Evolutionary conservation across 768 basidiomycete genomes (phyloP), one percentile per base, ranked within the genome.

Genomic region (Rhizopogon sp.): DNA sequence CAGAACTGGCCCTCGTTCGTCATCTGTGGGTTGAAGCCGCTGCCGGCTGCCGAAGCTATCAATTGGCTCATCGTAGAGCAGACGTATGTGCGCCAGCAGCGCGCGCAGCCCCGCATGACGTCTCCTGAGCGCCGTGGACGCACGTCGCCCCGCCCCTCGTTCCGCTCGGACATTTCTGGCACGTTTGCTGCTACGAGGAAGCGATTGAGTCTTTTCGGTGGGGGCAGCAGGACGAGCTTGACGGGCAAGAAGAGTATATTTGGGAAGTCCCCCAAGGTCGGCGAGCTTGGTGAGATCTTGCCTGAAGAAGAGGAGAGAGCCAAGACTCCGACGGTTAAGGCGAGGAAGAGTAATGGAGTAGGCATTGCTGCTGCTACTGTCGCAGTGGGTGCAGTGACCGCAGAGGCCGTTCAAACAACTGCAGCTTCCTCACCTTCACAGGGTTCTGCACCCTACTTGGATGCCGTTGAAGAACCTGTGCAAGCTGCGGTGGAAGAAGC

Each of bases 61-160:
- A 72, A 77, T 43, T 90, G 85, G 84, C 75, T 91, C 39, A 72
- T 91, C 16, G 72, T 91, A 31, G 88, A 90, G 66, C 86, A 88
- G 50, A 68, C 70, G 1, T 84, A 79, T 60, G 75, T 65, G 33
- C 66, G 61, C 33, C 78, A 71, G 22, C 69, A 66, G 22, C 71
- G 72, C 20, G 54, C 68, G 13, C 57, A 63, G 2, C 37, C 58
- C 6, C 67, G 71, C 6, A 39, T 40, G 2, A 64, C 70, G 3
- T 64, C 65, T 10, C 64, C 67, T 2, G 67, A 68, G 17, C 61
- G 39, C 2, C 58, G 62, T 44, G 65, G 70, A 43, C 70, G 75
- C 29, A 64, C 73, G 11, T 72, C 72, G 9, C 77, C 78, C n/a
- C 75, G 70, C 40, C 75, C 74, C 3, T 80, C 79, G 11, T 71